These are phyloP conservation scores for Oryza meyeriana DNA, from an alignment of 176 grass and related monocot species.

Conservation along the genomic window DNA sequence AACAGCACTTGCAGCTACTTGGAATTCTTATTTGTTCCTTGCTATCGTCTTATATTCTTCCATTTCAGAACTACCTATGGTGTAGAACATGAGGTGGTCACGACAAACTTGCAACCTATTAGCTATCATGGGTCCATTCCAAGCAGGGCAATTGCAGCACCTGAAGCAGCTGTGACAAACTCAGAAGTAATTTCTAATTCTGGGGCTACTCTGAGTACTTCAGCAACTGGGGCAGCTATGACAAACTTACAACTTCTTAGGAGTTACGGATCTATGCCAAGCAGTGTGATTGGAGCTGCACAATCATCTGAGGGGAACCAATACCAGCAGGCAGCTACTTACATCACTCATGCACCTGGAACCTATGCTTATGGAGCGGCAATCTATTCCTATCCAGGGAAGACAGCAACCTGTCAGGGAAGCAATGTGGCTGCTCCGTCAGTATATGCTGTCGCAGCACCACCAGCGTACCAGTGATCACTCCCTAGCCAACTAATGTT, in stretches of 20 bases:
- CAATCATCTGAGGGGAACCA: background rate
- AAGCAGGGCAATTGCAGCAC: background rate
- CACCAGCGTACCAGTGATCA: constrained; percentile 3
- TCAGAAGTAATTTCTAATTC: background rate
- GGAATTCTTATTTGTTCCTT: background rate
- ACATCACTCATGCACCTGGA: background rate
- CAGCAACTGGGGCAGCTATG: background rate
- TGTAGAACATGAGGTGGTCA: background rate
- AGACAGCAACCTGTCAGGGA: background rate
- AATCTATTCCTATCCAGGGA: too few species aligned
- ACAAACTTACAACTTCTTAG: constrained; percentile 9
- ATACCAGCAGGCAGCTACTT: background rate
- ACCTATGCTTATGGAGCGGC: background rate
- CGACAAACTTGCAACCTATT: constrained; percentile 11
- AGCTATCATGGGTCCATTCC: constrained; percentile 2
- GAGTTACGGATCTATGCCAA: background rate
- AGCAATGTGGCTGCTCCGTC: background rate
- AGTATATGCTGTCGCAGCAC: background rate
- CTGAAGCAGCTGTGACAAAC: constrained; percentile 9
- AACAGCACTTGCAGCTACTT: background rate
- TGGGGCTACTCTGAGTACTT: background rate
- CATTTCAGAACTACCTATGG: constrained; percentile 26
- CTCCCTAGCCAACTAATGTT: background rate
- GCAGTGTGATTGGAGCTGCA: background rate
- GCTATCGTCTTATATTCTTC: background rate